Conservation (phyloP, 1,284 basidiomycete species). For the Sanghuangporus baumii region DNA sequence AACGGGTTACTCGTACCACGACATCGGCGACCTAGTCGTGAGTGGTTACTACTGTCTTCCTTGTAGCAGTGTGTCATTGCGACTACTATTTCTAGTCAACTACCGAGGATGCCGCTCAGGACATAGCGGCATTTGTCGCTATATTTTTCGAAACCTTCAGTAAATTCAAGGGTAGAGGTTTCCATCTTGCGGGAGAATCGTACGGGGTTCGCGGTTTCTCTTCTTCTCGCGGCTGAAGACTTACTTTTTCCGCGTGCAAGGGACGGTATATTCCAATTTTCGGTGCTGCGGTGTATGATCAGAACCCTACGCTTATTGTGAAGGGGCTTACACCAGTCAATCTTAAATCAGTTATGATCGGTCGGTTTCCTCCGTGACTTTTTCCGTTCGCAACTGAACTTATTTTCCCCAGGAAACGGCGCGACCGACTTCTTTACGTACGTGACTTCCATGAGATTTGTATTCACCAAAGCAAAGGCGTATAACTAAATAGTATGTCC, state of each 20-base stretch:
- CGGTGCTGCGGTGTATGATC: conserved; percentile 74
- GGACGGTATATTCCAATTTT: conserved; percentile 84
- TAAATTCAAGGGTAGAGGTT: conserved; percentile 57
- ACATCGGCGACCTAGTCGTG: conserved; percentile 60
- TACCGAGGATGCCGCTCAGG: conserved; percentile 63
- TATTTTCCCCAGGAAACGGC: conserved; percentile 46
- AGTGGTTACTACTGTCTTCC: conserved; percentile 20
- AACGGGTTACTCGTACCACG: conserved; percentile 68
- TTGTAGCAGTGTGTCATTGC: background rate
- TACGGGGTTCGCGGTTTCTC: conserved; percentile 42
- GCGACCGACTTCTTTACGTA: conserved; percentile 38
- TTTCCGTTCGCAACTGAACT: background rate
- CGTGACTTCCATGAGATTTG: conserved; percentile 19
- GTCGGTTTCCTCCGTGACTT: conserved; percentile 29
- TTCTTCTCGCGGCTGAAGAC: background rate
- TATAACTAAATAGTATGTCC: background rate
- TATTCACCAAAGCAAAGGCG: background rate
- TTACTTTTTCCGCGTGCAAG: conserved; percentile 27
- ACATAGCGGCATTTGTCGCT: conserved; percentile 63
- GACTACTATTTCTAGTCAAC: conserved; percentile 34
- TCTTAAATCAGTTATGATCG: conserved; percentile 75
- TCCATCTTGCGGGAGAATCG: conserved; percentile 73
- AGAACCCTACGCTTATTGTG: conserved; percentile 57
- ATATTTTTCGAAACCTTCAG: conserved; percentile 72
- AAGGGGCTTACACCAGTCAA: conserved; percentile 70